A percentile compares a stretch with the other conserved stretches of the same genome.
phyloP scores from a whole-genome alignment of 768 basidiomycete species.

The Boletus tomentosulus region DNA sequence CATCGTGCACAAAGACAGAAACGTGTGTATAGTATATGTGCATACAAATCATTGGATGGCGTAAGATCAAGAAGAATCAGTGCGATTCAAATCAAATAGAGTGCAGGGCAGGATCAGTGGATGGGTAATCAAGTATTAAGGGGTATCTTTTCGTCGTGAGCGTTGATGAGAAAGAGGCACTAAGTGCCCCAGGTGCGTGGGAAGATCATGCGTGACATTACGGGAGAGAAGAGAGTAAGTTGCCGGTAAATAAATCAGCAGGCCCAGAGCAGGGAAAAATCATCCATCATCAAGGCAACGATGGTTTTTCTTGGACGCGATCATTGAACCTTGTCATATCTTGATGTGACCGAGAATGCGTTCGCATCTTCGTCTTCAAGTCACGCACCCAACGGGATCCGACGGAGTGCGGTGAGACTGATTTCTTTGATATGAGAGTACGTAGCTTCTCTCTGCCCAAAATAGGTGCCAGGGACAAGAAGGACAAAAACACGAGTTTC shows the following conservation, averaged over 20 bases:
- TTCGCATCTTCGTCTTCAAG: slow-evolving; percentile 58
- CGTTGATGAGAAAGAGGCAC: slow-evolving; percentile 11
- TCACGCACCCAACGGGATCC: slow-evolving; percentile 57
- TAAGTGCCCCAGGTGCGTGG: slow-evolving; percentile 15
- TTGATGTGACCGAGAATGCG: slow-evolving; percentile 48
- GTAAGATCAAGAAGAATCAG: slow-evolving; percentile 14
- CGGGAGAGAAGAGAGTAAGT: slow-evolving; percentile 12
- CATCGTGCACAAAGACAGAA: slow-evolving; percentile 5
- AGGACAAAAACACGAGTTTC: slow-evolving; percentile 79
- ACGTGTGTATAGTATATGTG: slow-evolving; percentile 19
- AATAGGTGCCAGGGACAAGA: slow-evolving; percentile 84
- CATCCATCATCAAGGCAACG: slow-evolving; percentile 22
- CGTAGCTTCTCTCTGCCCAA: slow-evolving; percentile 67
- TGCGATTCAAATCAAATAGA: slow-evolving; percentile 5
- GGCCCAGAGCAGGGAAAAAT: slow-evolving; percentile 11
- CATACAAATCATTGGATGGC: slow-evolving; percentile 29
- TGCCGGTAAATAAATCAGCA: slow-evolving; percentile 20
- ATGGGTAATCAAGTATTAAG: slow-evolving; percentile 31
- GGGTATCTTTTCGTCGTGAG: slow-evolving; percentile 31
- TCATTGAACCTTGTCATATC: slow-evolving; percentile 45
- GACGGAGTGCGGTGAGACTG: slow-evolving; percentile 19
- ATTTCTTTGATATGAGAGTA: slow-evolving; percentile 43
- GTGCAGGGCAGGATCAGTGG: slow-evolving; percentile 9
- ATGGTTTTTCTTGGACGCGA: slow-evolving; percentile 53
- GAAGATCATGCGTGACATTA: slow-evolving; percentile 22